Evolutionary conservation across 495 filamentous ascomycete genomes (phyloP), one percentile per base, ranked within the genome.

Genomic region (Articulospora tetracladia): DNA sequence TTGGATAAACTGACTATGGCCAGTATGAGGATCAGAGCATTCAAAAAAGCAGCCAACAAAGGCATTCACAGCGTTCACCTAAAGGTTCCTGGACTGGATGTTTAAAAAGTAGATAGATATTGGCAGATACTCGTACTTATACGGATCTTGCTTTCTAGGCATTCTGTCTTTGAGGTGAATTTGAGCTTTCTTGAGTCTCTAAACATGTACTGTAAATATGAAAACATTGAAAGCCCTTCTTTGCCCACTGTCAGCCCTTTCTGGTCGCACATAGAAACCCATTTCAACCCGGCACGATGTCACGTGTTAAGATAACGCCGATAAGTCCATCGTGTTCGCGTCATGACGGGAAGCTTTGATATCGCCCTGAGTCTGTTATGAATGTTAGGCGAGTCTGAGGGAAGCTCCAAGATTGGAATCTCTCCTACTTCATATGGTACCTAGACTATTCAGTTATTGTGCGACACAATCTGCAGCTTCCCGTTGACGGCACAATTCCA

Each of bases 21-120:
- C 47, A 68, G 62, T 61, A 49, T 32, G 66, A 68, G 52, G 63
- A 63, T 22, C 27, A 60, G 13, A 60, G 17, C 15, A 57, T 19
- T 24, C 55, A 57, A 64, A 59, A 34, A 63, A 46, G 30, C 54
- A 44, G n/a, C 15, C n/a, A 36, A 13, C 55, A 46, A 50, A 49
- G 25, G 28, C 27, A 19, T 57, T 64, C 12, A 63, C 55, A 11
- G 41, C 60, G n/a, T 66, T 68, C 26, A 66, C 63, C 26, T 66
- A 23, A 60, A 22, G 48, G 8, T 39, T 20, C 17, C 15, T 15
- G 39, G 39, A 13, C 7, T 53, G 25, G 17, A 36, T 50, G 25
- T 50, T 50, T 12, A 25, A 50, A 44, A 44, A 44, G n/a, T 44
- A 44, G 17, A 22, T 24, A 50, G 47, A 50, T 50, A 50, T 25